phyloP scores from a whole-genome alignment of 1,139 yeast genomes.

The Trichomonascaceae sp. region DNA sequence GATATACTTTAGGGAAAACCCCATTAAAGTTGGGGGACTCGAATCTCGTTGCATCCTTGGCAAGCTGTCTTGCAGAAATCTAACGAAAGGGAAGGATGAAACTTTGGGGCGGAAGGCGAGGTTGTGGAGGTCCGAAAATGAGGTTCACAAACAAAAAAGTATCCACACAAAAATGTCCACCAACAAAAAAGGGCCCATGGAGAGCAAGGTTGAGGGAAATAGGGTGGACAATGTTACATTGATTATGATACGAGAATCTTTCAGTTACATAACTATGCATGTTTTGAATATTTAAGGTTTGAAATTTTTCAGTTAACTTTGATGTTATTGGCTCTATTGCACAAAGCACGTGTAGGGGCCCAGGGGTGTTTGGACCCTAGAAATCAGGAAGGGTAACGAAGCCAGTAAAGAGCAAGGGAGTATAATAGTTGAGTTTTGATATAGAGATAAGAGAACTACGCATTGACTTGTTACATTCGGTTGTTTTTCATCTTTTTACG shows the following conservation, averaged over 20 bases:
- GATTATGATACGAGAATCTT: background rate
- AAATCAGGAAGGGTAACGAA: background rate
- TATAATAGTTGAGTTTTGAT: background rate
- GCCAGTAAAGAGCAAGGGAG: background rate
- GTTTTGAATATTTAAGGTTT: background rate
- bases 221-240: background rate
- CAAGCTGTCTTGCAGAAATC: background rate
- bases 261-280: background rate
- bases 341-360: background rate
- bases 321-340: background rate
- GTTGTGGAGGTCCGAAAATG: background rate
- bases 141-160: background rate
- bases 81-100: background rate
- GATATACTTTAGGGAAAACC: conserved; percentile 29
- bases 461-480: background rate
- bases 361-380: background rate
- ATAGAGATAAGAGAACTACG: no score
- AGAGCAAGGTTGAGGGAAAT: background rate
- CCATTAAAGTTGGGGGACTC: conserved; percentile 17
- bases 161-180: background rate
- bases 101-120: background rate
- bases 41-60: background rate
- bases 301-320: background rate
- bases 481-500: background rate
- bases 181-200: background rate